Percentiles rank a stretch among this genome's conserved stretches.
Conservation (phyloP, 495 filamentous ascomycete genomes). For the Amniculicola lignicola region DNA sequence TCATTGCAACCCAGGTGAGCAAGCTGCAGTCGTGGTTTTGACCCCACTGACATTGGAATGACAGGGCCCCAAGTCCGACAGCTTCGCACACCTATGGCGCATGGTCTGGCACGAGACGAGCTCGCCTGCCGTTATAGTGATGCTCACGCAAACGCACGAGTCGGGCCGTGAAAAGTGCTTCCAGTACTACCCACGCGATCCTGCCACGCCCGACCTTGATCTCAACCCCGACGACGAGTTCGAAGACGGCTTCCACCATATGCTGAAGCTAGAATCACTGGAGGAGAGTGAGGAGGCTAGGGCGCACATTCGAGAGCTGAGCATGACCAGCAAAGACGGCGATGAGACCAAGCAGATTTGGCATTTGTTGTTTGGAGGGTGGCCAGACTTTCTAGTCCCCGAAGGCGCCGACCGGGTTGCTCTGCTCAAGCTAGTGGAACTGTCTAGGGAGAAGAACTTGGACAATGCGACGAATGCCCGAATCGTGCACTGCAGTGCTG, state of each 20-base stretch:
- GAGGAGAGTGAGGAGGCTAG: conserved; percentile 48
- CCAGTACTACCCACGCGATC: conserved; percentile 75
- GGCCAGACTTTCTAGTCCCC: conserved; percentile 92
- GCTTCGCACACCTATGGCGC: conserved; percentile 81
- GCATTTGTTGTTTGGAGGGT: conserved; percentile 88
- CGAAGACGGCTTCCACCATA: conserved; percentile 56
- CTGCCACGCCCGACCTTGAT: conserved; percentile 51
- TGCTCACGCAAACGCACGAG: conserved; percentile 91
- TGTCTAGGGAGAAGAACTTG: conserved; percentile 68
- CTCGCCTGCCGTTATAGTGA: conserved; percentile 81
- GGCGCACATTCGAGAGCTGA: conserved; percentile 56
- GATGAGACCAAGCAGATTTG: conserved; percentile 68
- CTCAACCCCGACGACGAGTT: conserved; percentile 62
- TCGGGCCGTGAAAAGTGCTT: conserved; percentile 81
- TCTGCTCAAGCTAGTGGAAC: conserved; percentile 72
- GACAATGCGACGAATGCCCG: conserved; percentile 65
- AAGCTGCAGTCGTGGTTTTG: background rate
- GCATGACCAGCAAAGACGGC: conserved; percentile 54
- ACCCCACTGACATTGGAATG: background rate
- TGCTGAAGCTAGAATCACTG: conserved; percentile 51
- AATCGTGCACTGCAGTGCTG: conserved; percentile 90
- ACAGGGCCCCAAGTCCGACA: conserved; percentile 74
- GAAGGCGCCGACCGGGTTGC: conserved; percentile 72
- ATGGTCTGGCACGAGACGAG: conserved; percentile 88
- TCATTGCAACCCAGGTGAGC: conserved; percentile 65